These are phyloP conservation scores for Pleurostoma richardsiae DNA, from an alignment of 2,329 filamentous ascomycete species.

Conservation along the genomic window DNA sequence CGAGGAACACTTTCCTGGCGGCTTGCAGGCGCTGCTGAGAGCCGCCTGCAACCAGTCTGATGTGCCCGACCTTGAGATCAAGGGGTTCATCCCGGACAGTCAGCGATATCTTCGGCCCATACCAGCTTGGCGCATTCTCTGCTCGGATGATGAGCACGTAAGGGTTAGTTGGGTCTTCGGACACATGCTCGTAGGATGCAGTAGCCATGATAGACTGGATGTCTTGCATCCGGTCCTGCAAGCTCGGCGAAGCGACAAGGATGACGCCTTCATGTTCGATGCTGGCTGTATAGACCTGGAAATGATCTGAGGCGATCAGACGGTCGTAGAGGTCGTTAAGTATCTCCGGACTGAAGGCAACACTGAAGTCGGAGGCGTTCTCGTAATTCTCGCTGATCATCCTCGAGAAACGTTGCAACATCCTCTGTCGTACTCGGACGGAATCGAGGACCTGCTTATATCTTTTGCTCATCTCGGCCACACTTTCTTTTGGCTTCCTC, in stretches of 20 bases:
- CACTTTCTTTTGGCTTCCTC: slow-evolving; percentile 75
- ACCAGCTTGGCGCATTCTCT: slow-evolving; percentile 75
- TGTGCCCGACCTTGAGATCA: slow-evolving; percentile 80
- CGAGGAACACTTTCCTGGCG: slow-evolving; percentile 73
- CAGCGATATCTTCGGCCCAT: slow-evolving; percentile 68
- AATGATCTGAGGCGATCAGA: slow-evolving; percentile 77
- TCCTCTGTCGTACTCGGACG: slow-evolving; percentile 90
- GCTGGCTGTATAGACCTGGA: slow-evolving; percentile 70
- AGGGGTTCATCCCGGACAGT: slow-evolving; percentile 72
- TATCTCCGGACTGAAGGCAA: slow-evolving; percentile 63
- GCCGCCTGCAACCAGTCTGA: slow-evolving; percentile 84
- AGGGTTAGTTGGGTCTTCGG: slow-evolving; percentile 71
- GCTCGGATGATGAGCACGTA: slow-evolving; percentile 84
- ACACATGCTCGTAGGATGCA: slow-evolving; percentile 46
- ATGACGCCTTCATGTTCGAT: slow-evolving; percentile 73
- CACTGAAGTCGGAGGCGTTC: slow-evolving; percentile 92
- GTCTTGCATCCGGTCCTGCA: slow-evolving; percentile 71
- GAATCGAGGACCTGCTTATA: slow-evolving; percentile 96
- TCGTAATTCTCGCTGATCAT: slow-evolving; percentile 92
- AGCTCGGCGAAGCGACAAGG: slow-evolving; percentile 76
- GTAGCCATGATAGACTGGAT: slow-evolving; percentile 82
- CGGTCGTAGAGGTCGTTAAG: slow-evolving; percentile 76
- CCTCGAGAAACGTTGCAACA: slow-evolving; percentile 91
- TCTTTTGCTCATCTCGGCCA: slow-evolving; percentile 87
- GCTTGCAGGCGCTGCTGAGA: slow-evolving; percentile 73